Evolutionary conservation across 768 basidiomycete species (phyloP).

Genomic region (Boletus rex-veris): DNA sequence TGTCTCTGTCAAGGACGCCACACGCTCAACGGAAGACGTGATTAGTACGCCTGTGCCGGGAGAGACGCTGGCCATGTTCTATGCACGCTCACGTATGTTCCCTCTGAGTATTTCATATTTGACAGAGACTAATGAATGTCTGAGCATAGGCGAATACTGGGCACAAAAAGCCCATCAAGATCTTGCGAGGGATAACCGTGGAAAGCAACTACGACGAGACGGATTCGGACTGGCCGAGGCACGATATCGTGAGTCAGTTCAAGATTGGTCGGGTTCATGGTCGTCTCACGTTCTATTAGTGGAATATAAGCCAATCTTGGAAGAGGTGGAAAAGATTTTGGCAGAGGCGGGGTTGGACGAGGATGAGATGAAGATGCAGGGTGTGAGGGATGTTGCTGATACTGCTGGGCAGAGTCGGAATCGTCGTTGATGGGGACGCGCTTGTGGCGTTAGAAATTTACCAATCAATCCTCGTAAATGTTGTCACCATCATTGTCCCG

Average conservation of each 20-base stretch:
- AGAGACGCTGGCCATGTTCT: constrained; percentile 81
- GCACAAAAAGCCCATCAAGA: constrained; percentile 61
- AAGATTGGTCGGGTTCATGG: neutral
- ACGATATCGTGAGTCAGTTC: constrained; percentile 51
- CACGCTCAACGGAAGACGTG: constrained; percentile 63
- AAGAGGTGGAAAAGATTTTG: constrained; percentile 80
- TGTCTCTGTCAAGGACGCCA: constrained; percentile 51
- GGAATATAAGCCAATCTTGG: constrained; percentile 77
- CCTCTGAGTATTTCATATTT: neutral
- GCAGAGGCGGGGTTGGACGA: constrained; percentile 83
- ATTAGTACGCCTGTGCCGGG: constrained; percentile 80
- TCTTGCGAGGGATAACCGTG: constrained; percentile 54
- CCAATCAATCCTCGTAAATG: too few relatives aligned
- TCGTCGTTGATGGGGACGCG: constrained; percentile 29
- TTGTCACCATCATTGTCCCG: too few relatives aligned
- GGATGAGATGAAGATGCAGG: constrained; percentile 67
- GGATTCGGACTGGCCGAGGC: constrained; percentile 76
- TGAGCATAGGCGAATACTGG: constrained; percentile 70
- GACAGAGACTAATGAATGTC: neutral
- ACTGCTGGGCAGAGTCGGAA: constrained; percentile 51
- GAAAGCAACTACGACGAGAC: constrained; percentile 74
- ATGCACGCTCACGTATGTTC: constrained; percentile 69
- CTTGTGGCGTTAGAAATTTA: too few relatives aligned
- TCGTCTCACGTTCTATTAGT: constrained; percentile 35
- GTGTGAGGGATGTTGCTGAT: constrained; percentile 36